These are phyloP conservation scores for Ascocoryne sarcoides DNA, from an alignment of 2,329 filamentous ascomycete genomes.

Conservation along the genomic window DNA sequence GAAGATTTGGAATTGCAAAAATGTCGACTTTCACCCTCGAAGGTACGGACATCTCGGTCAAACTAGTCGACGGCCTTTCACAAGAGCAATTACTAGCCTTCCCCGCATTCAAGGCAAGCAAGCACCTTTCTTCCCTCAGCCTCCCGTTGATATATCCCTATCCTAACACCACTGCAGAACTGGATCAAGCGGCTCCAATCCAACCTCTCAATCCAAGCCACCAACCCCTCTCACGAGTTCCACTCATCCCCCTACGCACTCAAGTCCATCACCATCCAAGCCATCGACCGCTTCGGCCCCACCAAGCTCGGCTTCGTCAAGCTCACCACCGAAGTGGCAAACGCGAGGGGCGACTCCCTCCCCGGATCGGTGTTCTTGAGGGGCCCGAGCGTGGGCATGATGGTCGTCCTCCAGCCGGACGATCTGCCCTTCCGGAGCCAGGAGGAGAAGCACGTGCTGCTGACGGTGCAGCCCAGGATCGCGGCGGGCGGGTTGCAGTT, in stretches of 20 bases:
- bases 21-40: slow-evolving; percentile 37
- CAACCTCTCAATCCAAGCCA: slow-evolving; percentile 17
- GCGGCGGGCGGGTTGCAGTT: slow-evolving; percentile 46
- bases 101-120: slow-evolving; percentile 42
- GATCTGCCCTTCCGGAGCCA: slow-evolving; percentile 31
- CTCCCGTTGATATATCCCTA: neutral
- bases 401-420: slow-evolving; percentile 38
- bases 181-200: slow-evolving; percentile 19
- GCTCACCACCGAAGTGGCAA: slow-evolving; percentile 39
- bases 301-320: slow-evolving; percentile 46
- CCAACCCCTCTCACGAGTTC: slow-evolving; percentile 39
- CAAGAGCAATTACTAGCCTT: slow-evolving; percentile 39
- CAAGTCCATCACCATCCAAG: slow-evolving; percentile 41
- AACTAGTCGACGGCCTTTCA: slow-evolving; percentile 36
- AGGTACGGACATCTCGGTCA: slow-evolving; percentile 33
- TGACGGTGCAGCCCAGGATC: slow-evolving; percentile 52
- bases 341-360: slow-evolving; percentile 30
- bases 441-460: slow-evolving; percentile 44
- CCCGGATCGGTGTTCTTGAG: slow-evolving; percentile 49
- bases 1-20: slow-evolving; percentile 1
- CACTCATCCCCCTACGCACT: slow-evolving; percentile 44
- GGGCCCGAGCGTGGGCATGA: slow-evolving; percentile 52
- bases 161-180: slow-evolving; percentile 10
- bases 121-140: neutral
- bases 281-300: slow-evolving; percentile 42